These are phyloP conservation scores for Triticum urartu DNA, from an alignment of 176 grass and related monocot genomes.

Conservation along the genomic window DNA sequence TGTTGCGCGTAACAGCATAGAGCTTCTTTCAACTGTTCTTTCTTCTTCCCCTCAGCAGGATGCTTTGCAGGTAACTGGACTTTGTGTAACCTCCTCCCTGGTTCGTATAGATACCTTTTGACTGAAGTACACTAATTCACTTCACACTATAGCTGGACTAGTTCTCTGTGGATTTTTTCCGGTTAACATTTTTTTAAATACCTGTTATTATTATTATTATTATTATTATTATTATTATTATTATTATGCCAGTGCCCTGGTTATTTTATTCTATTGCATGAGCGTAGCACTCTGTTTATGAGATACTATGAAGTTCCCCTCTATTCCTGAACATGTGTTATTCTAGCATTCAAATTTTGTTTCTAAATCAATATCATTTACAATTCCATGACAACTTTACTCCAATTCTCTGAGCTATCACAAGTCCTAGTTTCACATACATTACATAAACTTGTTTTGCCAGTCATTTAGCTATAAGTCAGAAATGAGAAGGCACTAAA, in stretches of 20 bases:
- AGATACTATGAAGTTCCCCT: not conserved
- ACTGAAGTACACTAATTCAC: not conserved
- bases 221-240: not conserved
- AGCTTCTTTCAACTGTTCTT: constrained; percentile 90
- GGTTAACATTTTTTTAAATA: not conserved
- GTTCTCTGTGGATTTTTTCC: not conserved
- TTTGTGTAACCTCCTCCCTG: too few species aligned
- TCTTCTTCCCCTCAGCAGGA: constrained; percentile 88
- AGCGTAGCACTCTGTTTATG: not conserved
- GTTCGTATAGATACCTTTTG: not conserved
- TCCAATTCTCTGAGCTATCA: not conserved
- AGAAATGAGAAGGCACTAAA: not conserved
- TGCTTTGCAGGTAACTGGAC: constrained; percentile 71
- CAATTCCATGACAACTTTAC: not conserved
- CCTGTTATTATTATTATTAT: not conserved
- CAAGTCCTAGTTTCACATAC: not conserved
- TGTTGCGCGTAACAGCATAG: constrained; percentile 84
- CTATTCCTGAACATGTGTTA: not conserved
- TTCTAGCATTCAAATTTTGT: not conserved
- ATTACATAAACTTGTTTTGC: not conserved
- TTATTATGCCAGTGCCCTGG: not conserved
- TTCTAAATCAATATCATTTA: not conserved
- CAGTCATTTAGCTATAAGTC: not conserved
- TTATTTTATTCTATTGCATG: not conserved
- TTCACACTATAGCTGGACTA: not conserved